Conservation (phyloP, 1,284 basidiomycete genomes). For the Pyrrhoderma lamaoense region DNA sequence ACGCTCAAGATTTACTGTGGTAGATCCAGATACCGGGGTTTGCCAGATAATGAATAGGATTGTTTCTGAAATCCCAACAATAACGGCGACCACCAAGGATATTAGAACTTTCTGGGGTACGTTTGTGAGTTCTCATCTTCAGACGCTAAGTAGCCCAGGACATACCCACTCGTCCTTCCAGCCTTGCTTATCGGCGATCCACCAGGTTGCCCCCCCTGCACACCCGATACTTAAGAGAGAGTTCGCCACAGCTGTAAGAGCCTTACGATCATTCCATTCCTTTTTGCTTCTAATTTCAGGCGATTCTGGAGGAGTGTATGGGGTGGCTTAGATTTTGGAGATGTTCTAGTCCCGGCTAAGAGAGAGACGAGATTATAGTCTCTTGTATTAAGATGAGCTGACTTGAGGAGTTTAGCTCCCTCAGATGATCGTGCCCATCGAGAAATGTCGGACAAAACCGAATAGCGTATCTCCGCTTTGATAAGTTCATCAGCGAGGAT, state of each 20-base stretch:
- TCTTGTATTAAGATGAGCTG: slow-evolving; percentile 39
- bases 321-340: slow-evolving; percentile 64
- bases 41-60: slow-evolving; percentile 68
- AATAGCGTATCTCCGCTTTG: slow-evolving; percentile 49
- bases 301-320: slow-evolving; percentile 35
- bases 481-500: slow-evolving; percentile 31
- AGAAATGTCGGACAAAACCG: slow-evolving; percentile 50
- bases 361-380: slow-evolving; percentile 64
- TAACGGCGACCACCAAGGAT: slow-evolving; percentile 47
- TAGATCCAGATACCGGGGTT: slow-evolving; percentile 28
- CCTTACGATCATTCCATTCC: slow-evolving; percentile 48
- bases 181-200: slow-evolving; percentile 53
- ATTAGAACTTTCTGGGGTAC: slow-evolving; percentile 49
- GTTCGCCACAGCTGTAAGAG: slow-evolving; percentile 63
- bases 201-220: slow-evolving; percentile 61
- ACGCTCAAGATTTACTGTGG: too few relatives aligned
- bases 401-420: slow-evolving; percentile 38
- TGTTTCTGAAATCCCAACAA: slow-evolving; percentile 61
- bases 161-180: slow-evolving; percentile 70
- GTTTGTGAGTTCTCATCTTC: background rate
- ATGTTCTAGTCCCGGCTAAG: slow-evolving; percentile 66
- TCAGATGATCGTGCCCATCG: slow-evolving; percentile 54
- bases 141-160: slow-evolving; percentile 11
- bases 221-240: slow-evolving; percentile 60
- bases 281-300: slow-evolving; percentile 33